Base-by-base conservation (phyloP, 306 rosid species). In the Ochetophila trinervis region DNA sequence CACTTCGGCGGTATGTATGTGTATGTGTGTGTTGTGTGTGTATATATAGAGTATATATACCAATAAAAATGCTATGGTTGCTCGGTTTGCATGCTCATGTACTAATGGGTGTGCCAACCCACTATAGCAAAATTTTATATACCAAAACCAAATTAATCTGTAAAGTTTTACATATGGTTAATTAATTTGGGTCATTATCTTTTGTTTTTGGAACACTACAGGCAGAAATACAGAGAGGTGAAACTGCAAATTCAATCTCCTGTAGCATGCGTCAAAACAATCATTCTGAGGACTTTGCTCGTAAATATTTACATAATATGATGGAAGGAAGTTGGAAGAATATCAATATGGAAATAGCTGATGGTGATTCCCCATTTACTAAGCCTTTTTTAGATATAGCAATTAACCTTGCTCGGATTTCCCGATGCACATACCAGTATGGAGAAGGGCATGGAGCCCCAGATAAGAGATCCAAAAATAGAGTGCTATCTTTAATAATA, bases 401-500 rank as follows among this genome's bases (percentile, higher is more conserved):
- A 18, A 54, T 61, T 0, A 86, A 85, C 68, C 84, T 88, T 35
- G 86, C 75, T 24, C 76, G 83, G 77, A 77, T 81, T 67, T 62
- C 88, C 17, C 80, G 76, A 0, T 83, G 85, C 76, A 79, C 82
- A 0, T 83, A 86, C 57, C 82, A 75, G 15, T 4, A 77, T 63
- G 95, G 89, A 66, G 89, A 88, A 61, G 91, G 59, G 2, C 86
- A 74, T 66, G 81, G 91, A 40, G 77, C 78, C 0, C 91, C 86
- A 0, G 76, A 86, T 24, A 2, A 0, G 1, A 22, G 50, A 24
- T 51, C 82, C 19, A 73, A 61, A 48, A 75, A 76, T 57, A 70
- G 71, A 22, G 68, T 88, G 2, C 60, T 7, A 9, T 63, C 74
- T 0, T 48, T 85, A 64, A 70, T 88, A 61, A 45, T 85, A 19